Conservation (phyloP, 108 stramenopile genomes). For the Cyclotella cryptica region DNA sequence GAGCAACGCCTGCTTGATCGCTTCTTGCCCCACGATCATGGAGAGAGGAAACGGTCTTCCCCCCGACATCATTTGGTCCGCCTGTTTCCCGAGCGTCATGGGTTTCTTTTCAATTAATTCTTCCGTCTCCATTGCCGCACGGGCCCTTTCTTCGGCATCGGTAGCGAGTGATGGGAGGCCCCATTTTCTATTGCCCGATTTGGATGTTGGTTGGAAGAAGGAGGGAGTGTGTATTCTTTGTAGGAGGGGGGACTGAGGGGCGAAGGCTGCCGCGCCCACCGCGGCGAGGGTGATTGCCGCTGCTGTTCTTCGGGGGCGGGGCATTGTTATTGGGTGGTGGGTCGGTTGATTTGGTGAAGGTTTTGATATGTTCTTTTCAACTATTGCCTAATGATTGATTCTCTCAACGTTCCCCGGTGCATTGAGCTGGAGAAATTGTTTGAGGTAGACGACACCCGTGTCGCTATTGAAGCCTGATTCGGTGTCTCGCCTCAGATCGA, state of each 20-base stretch:
- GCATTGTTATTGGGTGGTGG: constrained; percentile 12
- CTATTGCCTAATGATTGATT: too few relatives aligned
- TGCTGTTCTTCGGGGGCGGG: constrained; percentile 43
- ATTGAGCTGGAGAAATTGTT: too few relatives aligned
- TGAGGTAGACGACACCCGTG: too few relatives aligned
- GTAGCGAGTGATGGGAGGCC: constrained; percentile 9
- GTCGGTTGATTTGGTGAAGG: too few relatives aligned
- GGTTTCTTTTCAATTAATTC: neutral
- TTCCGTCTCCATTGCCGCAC: constrained; percentile 56
- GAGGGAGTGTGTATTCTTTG: constrained; percentile 12
- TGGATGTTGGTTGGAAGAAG: neutral
- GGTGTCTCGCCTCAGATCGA: too few relatives aligned
- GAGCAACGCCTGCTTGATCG: constrained; percentile 94
- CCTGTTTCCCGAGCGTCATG: constrained; percentile 38
- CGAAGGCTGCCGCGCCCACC: constrained; percentile 34
- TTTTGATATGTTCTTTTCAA: too few relatives aligned
- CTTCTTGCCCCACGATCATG: constrained; percentile 95
- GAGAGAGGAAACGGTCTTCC: constrained; percentile 93
- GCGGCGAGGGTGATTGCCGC: constrained; percentile 36
- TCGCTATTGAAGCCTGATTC: too few relatives aligned
- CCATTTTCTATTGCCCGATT: constrained; percentile 11
- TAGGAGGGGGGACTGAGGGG: constrained; percentile 17
- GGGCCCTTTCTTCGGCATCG: constrained; percentile 53
- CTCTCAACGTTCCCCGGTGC: too few relatives aligned
- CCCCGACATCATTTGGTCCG: constrained; percentile 55